phyloP scores from a whole-genome alignment of 2,329 filamentous ascomycete genomes.

The Epichloe scottii region DNA sequence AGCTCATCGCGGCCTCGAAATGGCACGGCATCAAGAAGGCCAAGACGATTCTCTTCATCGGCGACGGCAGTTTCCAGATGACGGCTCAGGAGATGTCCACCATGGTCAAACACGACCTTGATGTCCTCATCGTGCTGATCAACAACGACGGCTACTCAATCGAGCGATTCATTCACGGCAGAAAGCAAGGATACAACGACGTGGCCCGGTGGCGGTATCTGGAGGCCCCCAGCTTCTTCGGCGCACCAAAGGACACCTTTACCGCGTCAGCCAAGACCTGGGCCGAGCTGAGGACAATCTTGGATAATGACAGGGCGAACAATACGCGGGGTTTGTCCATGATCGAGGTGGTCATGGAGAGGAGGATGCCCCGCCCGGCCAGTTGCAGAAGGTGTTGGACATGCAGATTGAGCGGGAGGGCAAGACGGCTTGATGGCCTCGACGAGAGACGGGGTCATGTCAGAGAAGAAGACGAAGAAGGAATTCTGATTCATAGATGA shows the following conservation, averaged over 20 bases:
- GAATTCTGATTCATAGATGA: no score
- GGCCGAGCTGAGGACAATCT: conserved; percentile 2
- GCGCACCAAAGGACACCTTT: conserved; percentile 16
- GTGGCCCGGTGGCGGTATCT: conserved; percentile 39
- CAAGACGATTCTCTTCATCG: conserved; percentile 43
- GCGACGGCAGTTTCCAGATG: conserved; percentile 53
- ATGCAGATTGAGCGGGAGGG: conserved; percentile 4
- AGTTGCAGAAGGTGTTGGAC: conserved; percentile 4
- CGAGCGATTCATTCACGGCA: conserved; percentile 44
- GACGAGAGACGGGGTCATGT: background rate
- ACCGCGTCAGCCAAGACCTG: conserved; percentile 6
- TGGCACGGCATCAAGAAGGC: conserved; percentile 11
- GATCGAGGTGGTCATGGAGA: conserved; percentile 7
- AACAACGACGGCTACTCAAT: conserved; percentile 50
- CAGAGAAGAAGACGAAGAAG: background rate
- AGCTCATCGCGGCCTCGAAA: conserved; percentile 19
- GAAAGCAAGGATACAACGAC: conserved; percentile 41
- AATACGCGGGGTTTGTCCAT: conserved; percentile 3
- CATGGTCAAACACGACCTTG: conserved; percentile 42
- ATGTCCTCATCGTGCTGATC: conserved; percentile 38
- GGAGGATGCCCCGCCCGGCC: conserved; percentile 6
- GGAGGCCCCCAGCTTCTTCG: conserved; percentile 35
- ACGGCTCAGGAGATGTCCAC: conserved; percentile 54
- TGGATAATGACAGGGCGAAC: background rate
- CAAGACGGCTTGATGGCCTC: background rate